phyloP scores from a whole-genome alignment of 78 protist genomes.

The Parvularia atlantis region DNA sequence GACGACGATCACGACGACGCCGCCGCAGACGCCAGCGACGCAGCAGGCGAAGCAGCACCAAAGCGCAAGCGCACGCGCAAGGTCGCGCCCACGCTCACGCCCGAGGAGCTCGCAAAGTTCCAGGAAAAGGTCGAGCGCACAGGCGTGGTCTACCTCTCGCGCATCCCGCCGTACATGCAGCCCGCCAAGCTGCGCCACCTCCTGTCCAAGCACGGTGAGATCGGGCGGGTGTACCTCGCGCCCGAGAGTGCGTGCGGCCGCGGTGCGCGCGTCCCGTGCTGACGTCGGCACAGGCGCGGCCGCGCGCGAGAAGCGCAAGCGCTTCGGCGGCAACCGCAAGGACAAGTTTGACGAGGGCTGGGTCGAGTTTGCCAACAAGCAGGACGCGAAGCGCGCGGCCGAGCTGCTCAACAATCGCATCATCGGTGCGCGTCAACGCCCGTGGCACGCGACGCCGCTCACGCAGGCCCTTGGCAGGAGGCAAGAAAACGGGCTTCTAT shows the following conservation, averaged over 20 bases:
- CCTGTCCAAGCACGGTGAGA: slow-evolving; percentile 38
- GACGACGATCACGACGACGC: neutral
- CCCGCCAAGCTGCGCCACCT: slow-evolving; percentile 50
- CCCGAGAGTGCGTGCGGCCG: slow-evolving; percentile 13
- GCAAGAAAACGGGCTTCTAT: slow-evolving; percentile 27
- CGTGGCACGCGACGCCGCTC: too few species aligned
- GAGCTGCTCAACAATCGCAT: slow-evolving; percentile 23
- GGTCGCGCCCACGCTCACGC: neutral
- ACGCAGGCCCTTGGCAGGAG: slow-evolving; percentile 28
- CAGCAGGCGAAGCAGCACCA: neutral
- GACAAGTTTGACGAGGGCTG: slow-evolving; percentile 63
- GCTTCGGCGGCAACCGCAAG: slow-evolving; percentile 42
- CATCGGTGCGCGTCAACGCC: slow-evolving; percentile 9
- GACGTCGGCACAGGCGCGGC: too few species aligned
- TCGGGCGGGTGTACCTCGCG: slow-evolving; percentile 49
- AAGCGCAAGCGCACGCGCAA: neutral
- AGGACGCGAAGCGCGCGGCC: slow-evolving; percentile 52
- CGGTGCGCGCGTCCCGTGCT: too few species aligned
- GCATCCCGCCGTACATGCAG: slow-evolving; percentile 69
- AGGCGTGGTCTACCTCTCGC: slow-evolving; percentile 65
- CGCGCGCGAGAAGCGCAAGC: too few species aligned
- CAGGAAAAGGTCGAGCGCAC: slow-evolving; percentile 8
- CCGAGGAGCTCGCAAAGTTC: neutral
- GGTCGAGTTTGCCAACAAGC: slow-evolving; percentile 72
- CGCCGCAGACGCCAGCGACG: neutral